These are phyloP conservation scores for Amanita fuliginea DNA, from an alignment of 768 basidiomycete genomes.

Conservation along the genomic window DNA sequence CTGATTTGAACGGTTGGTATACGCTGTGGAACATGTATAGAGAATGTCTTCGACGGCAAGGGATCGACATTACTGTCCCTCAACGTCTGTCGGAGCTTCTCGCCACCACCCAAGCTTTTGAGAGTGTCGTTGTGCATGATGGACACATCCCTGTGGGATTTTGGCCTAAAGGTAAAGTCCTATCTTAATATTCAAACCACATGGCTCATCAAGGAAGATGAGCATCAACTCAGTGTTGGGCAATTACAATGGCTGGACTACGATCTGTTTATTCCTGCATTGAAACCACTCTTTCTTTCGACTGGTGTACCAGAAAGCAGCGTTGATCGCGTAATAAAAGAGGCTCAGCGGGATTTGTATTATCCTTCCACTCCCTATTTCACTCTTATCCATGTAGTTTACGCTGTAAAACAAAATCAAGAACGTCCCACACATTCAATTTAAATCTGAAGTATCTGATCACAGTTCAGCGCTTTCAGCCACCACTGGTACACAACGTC, in stretches of 20 bases:
- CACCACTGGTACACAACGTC: neutral
- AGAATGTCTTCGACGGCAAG: constrained; percentile 36
- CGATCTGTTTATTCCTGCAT: constrained; percentile 51
- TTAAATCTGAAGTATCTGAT: neutral
- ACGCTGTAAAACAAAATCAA: constrained; percentile 30
- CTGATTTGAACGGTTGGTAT: constrained; percentile 46
- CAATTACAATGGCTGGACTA: constrained; percentile 69
- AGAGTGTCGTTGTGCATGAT: constrained; percentile 41
- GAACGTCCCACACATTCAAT: neutral
- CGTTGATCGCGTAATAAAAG: constrained; percentile 44
- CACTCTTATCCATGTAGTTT: constrained; percentile 45
- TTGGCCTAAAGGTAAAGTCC: constrained; percentile 44
- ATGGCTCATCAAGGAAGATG: constrained; percentile 27
- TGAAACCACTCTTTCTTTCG: constrained; percentile 48
- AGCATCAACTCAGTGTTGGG: constrained; percentile 47
- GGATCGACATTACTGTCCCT: constrained; percentile 49
- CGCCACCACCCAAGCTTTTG: constrained; percentile 37
- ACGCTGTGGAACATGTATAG: constrained; percentile 55
- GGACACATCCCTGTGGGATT: constrained; percentile 60
- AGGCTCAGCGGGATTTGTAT: constrained; percentile 58
- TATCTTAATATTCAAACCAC: constrained; percentile 5
- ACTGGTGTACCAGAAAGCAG: constrained; percentile 40
- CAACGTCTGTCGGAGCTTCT: constrained; percentile 41
- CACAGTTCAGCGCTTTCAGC: neutral
- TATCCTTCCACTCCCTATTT: constrained; percentile 41